Percentiles rank a stretch among this genome's conserved stretches.
Evolutionary conservation across 2,329 filamentous ascomycete genomes (phyloP).

Genomic region (Botrytis tulipae): DNA sequence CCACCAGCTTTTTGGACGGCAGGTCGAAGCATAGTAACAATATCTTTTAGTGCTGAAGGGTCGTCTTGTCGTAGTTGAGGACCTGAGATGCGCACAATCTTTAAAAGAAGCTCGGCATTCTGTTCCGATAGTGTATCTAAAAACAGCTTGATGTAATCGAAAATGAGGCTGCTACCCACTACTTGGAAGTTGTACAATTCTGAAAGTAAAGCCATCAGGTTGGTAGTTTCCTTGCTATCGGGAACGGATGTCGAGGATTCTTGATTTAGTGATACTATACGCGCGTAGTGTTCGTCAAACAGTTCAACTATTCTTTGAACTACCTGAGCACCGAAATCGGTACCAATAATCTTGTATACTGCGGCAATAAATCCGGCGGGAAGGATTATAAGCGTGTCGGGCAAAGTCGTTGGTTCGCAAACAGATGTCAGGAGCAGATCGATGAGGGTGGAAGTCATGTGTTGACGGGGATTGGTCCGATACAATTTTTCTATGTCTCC

Average conservation of each 20-base stretch:
- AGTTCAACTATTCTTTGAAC: constrained; percentile 74
- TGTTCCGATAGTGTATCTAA: constrained; percentile 73
- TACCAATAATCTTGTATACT: constrained; percentile 81
- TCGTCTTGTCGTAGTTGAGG: constrained; percentile 85
- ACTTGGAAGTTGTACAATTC: constrained; percentile 93
- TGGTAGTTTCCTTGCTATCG: constrained; percentile 62
- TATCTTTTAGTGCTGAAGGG: constrained; percentile 81
- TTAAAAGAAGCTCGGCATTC: constrained; percentile 84
- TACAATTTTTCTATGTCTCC: constrained; percentile 82
- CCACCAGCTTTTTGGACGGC: constrained; percentile 68
- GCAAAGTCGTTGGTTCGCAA: constrained; percentile 72
- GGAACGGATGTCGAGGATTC: constrained; percentile 32
- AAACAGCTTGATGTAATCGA: constrained; percentile 84
- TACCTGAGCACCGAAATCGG: constrained; percentile 85
- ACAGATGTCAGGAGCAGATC: constrained; percentile 77
- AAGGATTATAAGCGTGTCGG: constrained; percentile 87
- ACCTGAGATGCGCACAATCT: constrained; percentile 79
- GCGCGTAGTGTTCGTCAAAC: constrained; percentile 66
- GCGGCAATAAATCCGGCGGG: constrained; percentile 87
- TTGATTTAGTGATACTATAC: constrained; percentile 34
- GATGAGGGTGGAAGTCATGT: constrained; percentile 78
- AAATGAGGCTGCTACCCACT: constrained; percentile 76
- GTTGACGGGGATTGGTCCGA: constrained; percentile 77
- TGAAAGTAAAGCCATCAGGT: constrained; percentile 78
- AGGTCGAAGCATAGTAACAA: constrained; percentile 75